Conservation (phyloP, 1,284 basidiomycete species). For the Malassezia nana region DNA sequence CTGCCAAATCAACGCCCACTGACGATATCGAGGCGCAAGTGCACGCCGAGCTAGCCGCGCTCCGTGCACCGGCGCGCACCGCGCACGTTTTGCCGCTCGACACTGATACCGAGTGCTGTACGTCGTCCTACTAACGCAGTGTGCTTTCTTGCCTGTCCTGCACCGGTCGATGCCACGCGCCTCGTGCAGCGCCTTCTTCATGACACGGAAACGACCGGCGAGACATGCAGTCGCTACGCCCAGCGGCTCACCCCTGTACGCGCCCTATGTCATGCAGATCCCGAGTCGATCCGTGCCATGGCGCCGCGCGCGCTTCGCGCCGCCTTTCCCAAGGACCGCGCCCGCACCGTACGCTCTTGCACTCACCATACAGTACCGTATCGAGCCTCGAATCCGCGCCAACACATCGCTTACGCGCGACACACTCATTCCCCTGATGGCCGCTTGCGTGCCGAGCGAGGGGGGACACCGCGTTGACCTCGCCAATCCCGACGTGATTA, state of each 20-base stretch:
- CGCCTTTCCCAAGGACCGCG: not conserved
- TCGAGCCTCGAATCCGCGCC: constrained; percentile 36
- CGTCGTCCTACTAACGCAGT: constrained; percentile 4
- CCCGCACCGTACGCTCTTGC: constrained; percentile 4
- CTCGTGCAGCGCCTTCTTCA: constrained; percentile 18
- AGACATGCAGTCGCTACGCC: constrained; percentile 22
- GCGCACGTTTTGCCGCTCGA: constrained; percentile 3
- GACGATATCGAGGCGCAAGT: constrained; percentile 39
- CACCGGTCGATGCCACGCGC: constrained; percentile 13
- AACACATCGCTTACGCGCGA: constrained; percentile 29
- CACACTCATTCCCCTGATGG: constrained; percentile 28
- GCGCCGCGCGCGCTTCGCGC: not conserved
- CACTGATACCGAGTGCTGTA: constrained; percentile 17
- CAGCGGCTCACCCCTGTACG: constrained; percentile 10
- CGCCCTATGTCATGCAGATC: constrained; percentile 5
- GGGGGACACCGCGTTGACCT: constrained; percentile 27
- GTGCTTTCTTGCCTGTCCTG: constrained; percentile 16
- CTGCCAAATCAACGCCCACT: not conserved
- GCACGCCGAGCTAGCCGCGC: constrained; percentile 27
- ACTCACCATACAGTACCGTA: constrained; percentile 23
- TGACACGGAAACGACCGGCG: constrained; percentile 28
- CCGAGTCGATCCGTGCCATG: constrained; percentile 5
- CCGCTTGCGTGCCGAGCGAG: constrained; percentile 21
- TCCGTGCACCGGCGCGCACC: constrained; percentile 4
- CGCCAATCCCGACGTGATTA: constrained; percentile 25